Evolutionary conservation across 208 protist species (phyloP), one percentile per base, ranked within the genome.

Genomic region (Spongospora subterranea): DNA sequence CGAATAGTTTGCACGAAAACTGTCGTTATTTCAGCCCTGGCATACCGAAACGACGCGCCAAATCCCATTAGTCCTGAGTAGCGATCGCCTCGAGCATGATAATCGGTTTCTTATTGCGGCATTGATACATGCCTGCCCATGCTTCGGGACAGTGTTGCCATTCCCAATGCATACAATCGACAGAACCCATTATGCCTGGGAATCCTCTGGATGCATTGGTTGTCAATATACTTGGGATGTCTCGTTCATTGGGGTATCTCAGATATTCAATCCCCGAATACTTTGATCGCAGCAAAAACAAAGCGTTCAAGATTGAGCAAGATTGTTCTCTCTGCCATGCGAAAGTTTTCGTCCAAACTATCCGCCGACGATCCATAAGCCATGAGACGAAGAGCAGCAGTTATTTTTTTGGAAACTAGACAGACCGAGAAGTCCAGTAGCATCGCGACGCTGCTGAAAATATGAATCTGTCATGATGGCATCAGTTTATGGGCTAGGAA

Each of bases 81-180:
- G n/a, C n/a, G n/a, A 82, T 35, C 13, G 71, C 71, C n/a, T 82
- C 71, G 17, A 82, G n/a, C 17, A 82, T 35, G 17, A 82, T n/a
- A 35, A n/a, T 45, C 13, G 35, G 40, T 20, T 6, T 13, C 13
- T n/a, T n/a, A 35, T 82, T 43, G 6, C 35, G 6, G 71, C 11
- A 6, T 43, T 45, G 71, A 82, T 39, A 82, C n/a, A 17, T 13
- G 6, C 71, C 71, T 82, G 6, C 13, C 71, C 71, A 82, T 43
- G 71, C 71, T 20, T 45, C 6, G 6, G 71, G 71, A 82, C 71
- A 82, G n/a, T 82, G 6, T 35, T 82, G 6, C 71, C 71, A 82
- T n/a, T 82, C 35, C n/a, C n/a, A 82, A 43, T 82, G 71, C n/a
- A 43, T 82, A 82, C 71, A 82, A n/a, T 82, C 71, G 35, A 82